phyloP scores from a whole-genome alignment of 768 basidiomycete genomes.

The Boletus rex-veris region DNA sequence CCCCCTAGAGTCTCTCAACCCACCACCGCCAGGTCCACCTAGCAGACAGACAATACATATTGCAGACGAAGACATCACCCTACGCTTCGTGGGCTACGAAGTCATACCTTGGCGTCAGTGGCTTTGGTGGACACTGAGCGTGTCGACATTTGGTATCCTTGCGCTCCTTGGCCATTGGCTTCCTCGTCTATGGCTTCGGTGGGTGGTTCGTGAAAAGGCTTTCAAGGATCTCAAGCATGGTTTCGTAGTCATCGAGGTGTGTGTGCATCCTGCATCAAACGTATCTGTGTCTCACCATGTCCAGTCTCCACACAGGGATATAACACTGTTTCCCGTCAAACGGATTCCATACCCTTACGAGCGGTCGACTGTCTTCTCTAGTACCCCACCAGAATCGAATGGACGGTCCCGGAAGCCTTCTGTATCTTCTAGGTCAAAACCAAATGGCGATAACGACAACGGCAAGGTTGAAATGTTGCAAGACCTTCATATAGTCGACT shows the following conservation, averaged over 20 bases:
- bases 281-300: conserved; percentile 21
- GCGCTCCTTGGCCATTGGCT: conserved; percentile 91
- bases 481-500: conserved; percentile 71
- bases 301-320: conserved; percentile 82
- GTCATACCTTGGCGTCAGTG: conserved; percentile 55
- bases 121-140: conserved; percentile 69
- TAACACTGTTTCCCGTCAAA: conserved; percentile 70
- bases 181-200: conserved; percentile 85
- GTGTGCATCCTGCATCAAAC: conserved; percentile 22
- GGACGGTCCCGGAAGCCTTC: conserved; percentile 20
- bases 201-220: conserved; percentile 77
- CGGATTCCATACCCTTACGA: conserved; percentile 72
- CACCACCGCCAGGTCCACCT: conserved; percentile 79
- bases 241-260: conserved; percentile 87
- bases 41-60: conserved; percentile 85
- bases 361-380: conserved; percentile 75
- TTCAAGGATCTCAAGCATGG: conserved; percentile 70
- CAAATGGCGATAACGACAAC: conserved; percentile 31
- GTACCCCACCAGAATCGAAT: conserved; percentile 30
- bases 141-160: conserved; percentile 67
- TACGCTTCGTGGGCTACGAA: conserved; percentile 87
- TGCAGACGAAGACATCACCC: conserved; percentile 83
- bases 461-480: conserved; percentile 40
- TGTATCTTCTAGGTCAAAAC: conserved; percentile 26
- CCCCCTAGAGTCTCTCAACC: conserved; percentile 54